These are phyloP conservation scores for Ceratocystis eucalypticola DNA, from an alignment of 2,329 filamentous ascomycete species.

Conservation along the genomic window DNA sequence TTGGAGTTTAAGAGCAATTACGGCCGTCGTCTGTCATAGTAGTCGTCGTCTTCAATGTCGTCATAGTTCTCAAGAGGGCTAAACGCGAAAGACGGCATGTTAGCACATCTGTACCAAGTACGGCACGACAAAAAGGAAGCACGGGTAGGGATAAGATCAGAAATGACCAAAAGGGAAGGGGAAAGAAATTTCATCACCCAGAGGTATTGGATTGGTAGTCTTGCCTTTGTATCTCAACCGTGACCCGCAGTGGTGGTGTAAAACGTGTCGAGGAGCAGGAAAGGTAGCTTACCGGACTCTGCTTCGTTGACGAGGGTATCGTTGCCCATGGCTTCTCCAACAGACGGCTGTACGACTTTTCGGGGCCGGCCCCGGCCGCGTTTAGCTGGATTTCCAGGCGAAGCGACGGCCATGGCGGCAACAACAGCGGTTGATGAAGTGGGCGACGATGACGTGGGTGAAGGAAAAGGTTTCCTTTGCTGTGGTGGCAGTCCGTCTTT, in stretches of 20 bases:
- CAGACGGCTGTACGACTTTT: conserved; percentile 22
- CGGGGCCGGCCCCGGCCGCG: conserved; percentile 19
- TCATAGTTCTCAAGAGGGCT: background rate
- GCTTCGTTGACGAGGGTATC: conserved; percentile 1
- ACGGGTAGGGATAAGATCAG: background rate
- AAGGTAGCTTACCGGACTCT: conserved; percentile 7
- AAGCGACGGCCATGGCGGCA: background rate
- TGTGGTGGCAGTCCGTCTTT: conserved; percentile 25
- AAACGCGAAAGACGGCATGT: background rate
- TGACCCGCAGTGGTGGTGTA: background rate
- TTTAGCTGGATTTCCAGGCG: conserved; percentile 18
- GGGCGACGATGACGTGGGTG: background rate
- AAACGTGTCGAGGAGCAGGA: conserved; percentile 4
- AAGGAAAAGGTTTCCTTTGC: background rate
- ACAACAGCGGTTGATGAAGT: conserved; percentile 2
- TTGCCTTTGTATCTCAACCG: conserved; percentile 4
- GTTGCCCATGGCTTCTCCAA: conserved; percentile 19
- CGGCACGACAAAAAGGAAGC: background rate
- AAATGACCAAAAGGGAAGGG: background rate
- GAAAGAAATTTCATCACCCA: background rate
- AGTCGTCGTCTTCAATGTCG: background rate
- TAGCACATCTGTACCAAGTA: background rate
- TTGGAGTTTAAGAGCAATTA: background rate
- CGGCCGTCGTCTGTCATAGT: background rate
- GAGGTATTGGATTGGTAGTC: background rate